Evolutionary conservation across 352 stramenopile genomes (phyloP), one percentile per base, ranked within the genome.

Genomic region (Thraustochytrium striatum): DNA sequence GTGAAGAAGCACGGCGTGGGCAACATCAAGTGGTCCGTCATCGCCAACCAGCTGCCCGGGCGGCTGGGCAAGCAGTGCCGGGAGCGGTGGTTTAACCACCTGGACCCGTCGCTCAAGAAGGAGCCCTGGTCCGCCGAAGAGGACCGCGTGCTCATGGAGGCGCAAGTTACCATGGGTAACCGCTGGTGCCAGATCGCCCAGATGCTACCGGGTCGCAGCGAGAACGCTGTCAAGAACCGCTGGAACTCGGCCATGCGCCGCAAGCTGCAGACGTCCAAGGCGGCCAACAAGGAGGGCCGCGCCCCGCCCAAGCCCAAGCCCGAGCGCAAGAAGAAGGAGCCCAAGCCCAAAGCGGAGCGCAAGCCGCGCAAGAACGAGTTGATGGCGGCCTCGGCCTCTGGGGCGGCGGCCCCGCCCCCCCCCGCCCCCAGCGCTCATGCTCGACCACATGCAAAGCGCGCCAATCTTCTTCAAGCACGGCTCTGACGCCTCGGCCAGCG

Each of bases 31-130:
- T 69, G 55, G 70, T 72, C 58, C 30, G 55, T 80, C 36, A 80
- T 69, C 38, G 58, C 55, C 2, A 73, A 70, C 38, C 58, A 80
- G 55, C 58, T 80, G 16, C 70, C 38, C 3, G 94, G 93, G 1
- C 88, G 94, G 43, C 94, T 93, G 57, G 91, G 91, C 9, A 97
- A 97, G 84, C 92, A 97, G 83, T 97, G 93, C 82, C 90, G 93
- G 13, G 93, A 98, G 75, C 91, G 93, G 16, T 98, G 92, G 89
- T 92, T 97, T 41, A 97, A 98, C 83, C 93, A 98, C 82, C 82
- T 97, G 2, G 91, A 97, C 85, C 93, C 93, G 11, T 90, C 84
- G 55, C 93, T 98, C 78, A 96, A 94, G 82, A 98, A 98, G 84
- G 91, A 90, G 32, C 93, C 92, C 36, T 98, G 96, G 88, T 95